A percentile compares a stretch with the other conserved stretches of the same genome.
Conservation (phyloP, 805 yeast species). For the Candida tallmaniae region DNA sequence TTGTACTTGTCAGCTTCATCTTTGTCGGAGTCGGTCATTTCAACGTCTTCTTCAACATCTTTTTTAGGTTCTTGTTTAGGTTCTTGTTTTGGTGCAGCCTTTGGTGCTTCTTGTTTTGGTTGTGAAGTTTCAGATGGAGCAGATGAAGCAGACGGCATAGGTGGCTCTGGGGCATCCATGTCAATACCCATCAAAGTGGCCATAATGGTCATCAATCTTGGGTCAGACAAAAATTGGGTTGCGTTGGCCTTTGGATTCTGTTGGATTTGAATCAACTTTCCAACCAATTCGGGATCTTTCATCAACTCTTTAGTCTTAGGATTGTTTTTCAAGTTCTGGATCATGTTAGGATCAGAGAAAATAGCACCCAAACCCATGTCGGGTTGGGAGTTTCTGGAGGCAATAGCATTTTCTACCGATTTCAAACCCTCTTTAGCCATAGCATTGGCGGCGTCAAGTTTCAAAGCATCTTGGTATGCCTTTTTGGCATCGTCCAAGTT, state of each 20-base stretch:
- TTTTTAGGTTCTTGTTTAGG: conserved; percentile 14
- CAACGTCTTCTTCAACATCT: conserved; percentile 23
- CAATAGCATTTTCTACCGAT: conserved; percentile 60
- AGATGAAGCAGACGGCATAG: conserved; percentile 12
- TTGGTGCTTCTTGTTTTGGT: conserved; percentile 9
- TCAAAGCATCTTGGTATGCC: conserved; percentile 73
- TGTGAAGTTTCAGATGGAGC: conserved; percentile 6
- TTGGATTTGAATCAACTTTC: conserved; percentile 58
- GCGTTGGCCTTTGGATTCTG: conserved; percentile 73
- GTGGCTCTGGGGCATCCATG: conserved; percentile 41
- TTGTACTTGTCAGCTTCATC: conserved; percentile 65
- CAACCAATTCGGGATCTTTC: conserved; percentile 82
- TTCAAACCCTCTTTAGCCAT: conserved; percentile 82
- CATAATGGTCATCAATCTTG: conserved; percentile 83
- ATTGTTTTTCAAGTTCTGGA: conserved; percentile 68
- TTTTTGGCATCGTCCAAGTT: conserved; percentile 69
- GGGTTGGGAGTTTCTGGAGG: conserved; percentile 50
- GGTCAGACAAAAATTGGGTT: conserved; percentile 69
- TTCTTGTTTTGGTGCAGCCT: conserved; percentile 14
- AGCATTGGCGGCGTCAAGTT: conserved; percentile 73
- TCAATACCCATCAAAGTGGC: conserved; percentile 83
- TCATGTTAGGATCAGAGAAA: conserved; percentile 75
- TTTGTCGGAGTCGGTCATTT: conserved; percentile 38
- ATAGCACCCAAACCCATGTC: conserved; percentile 74
- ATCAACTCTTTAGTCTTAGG: conserved; percentile 85